Conservation (phyloP, 106 monocot genomes). For the Dendrobium officinale region DNA sequence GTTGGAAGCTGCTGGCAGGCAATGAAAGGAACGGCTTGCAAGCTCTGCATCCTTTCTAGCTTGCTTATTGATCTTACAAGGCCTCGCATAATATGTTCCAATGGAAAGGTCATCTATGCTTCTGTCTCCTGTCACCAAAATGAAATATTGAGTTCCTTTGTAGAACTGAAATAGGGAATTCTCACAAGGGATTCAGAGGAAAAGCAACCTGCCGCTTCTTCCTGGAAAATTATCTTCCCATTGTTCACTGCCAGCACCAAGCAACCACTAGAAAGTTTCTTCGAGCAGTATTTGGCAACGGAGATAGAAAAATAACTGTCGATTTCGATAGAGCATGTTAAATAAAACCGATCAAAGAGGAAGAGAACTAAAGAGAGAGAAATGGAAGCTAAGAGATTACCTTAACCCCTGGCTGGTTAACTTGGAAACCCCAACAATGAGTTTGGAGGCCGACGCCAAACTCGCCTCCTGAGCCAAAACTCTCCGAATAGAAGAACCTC, state of each 20-base stretch:
- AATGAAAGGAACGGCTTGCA: constrained; percentile 6
- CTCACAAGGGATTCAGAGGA: neutral
- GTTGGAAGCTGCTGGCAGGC: constrained; percentile 4
- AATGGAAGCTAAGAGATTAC: neutral
- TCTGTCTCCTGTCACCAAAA: constrained; percentile 3
- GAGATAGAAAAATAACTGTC: constrained; percentile 23
- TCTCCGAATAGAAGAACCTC: constrained; percentile 6
- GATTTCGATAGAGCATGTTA: neutral
- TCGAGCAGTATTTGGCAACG: constrained; percentile 49
- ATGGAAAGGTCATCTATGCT: neutral
- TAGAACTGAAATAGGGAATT: neutral
- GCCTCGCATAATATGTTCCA: neutral
- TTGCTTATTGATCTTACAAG: neutral
- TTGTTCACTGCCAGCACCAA: constrained; percentile 45
- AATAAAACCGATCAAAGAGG: neutral
- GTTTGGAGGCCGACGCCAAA: neutral
- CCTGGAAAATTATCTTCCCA: constrained; percentile 53
- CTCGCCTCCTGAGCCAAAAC: constrained; percentile 5
- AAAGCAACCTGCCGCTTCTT: constrained; percentile 26
- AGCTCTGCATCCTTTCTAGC: constrained; percentile 5
- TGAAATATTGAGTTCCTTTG: neutral
- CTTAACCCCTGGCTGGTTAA: neutral
- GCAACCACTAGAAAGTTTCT: constrained; percentile 40
- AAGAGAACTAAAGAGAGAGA: neutral
- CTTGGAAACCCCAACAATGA: constrained; percentile 9